phyloP scores from a whole-genome alignment of 768 basidiomycete genomes.

The Russula griseocarnosa region DNA sequence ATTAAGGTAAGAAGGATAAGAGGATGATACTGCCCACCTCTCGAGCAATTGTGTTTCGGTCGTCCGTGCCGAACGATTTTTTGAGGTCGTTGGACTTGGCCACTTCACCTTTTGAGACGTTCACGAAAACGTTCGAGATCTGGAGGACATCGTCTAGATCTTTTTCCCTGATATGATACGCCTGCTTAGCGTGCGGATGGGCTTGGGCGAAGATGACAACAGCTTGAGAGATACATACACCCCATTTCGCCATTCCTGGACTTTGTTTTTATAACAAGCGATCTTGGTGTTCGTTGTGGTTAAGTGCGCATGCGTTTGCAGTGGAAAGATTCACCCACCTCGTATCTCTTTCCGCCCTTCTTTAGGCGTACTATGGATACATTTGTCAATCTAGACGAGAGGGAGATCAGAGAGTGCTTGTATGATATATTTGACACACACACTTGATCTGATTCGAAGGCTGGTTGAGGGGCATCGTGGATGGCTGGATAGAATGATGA shows the following conservation, averaged over 20 bases:
- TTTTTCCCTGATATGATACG: conserved; percentile 64
- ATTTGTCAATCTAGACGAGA: conserved; percentile 75
- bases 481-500: neutral
- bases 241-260: conserved; percentile 91
- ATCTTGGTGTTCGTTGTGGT: conserved; percentile 46
- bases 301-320: neutral
- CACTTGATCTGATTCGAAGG: conserved; percentile 70
- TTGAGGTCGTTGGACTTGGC: conserved; percentile 86
- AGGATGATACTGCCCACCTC: conserved; percentile 57
- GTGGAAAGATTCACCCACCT: conserved; percentile 49
- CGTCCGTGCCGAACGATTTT: conserved; percentile 83
- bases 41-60: conserved; percentile 67
- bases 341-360: conserved; percentile 97
- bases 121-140: conserved; percentile 91
- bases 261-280: conserved; percentile 99
- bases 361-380: conserved; percentile 94
- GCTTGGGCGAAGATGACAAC: neutral
- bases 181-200: neutral
- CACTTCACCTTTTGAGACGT: conserved; percentile 94
- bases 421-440: neutral
- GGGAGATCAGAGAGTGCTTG: neutral
- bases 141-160: conserved; percentile 94
- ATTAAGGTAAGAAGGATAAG: no score
- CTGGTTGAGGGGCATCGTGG: conserved; percentile 59
- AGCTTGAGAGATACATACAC: conserved; percentile 51